Percentiles rank a stretch among this genome's conserved stretches.
Conservation (phyloP, 805 yeast species). For the Teunomyces aglyptinius region DNA sequence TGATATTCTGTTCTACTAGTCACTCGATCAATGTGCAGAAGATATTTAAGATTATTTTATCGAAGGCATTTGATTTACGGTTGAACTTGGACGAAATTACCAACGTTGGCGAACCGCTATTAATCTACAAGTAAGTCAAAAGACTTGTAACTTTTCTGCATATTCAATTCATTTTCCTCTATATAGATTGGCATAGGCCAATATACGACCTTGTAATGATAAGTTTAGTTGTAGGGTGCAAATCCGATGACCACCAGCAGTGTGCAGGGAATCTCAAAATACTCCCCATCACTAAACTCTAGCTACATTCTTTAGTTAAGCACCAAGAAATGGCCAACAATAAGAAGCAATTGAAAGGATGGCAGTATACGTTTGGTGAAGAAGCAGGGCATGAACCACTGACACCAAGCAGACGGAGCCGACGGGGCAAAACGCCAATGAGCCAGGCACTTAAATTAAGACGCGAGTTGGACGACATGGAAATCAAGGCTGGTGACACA, state of each 20-base stretch:
- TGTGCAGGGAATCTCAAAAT: neutral
- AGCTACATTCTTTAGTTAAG: neutral
- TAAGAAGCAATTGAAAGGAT: conserved; percentile 26
- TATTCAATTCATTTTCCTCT: conserved; percentile 3
- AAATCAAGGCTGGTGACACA: conserved; percentile 53
- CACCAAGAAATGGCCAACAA: neutral
- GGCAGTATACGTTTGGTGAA: conserved; percentile 27
- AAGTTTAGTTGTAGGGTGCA: neutral
- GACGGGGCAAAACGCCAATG: conserved; percentile 13
- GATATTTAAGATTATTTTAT: conserved; percentile 84
- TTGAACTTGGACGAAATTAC: conserved; percentile 80
- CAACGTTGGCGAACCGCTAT: conserved; percentile 87
- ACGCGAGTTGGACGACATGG: conserved; percentile 42
- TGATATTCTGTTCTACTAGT: conserved; percentile 87
- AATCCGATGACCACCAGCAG: neutral
- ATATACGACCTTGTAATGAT: neutral
- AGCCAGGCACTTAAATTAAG: conserved; percentile 9
- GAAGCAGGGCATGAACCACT: conserved; percentile 2
- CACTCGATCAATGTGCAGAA: conserved; percentile 92
- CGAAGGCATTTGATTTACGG: conserved; percentile 85
- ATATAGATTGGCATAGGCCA: conserved; percentile 3
- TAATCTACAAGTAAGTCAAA: conserved; percentile 52
- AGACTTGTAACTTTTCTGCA: neutral
- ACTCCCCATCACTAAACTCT: neutral
- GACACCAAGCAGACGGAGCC: conserved; percentile 8